Conservation (phyloP, 257 asterid species). For the Salvia rosmarinus region DNA sequence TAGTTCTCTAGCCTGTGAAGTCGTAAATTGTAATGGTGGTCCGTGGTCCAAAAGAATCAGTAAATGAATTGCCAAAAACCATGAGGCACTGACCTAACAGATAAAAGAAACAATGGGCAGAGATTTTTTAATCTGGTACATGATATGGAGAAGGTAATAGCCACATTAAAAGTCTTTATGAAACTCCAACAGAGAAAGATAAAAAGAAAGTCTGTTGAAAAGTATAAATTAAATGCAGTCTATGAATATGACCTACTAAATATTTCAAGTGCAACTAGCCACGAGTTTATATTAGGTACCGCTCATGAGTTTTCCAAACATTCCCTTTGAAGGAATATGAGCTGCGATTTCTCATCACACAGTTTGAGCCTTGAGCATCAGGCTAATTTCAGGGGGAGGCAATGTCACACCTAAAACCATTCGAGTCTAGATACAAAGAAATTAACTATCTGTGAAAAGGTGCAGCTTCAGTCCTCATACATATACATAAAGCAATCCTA, state of each 20-base stretch:
- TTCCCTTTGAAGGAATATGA: too few relatives aligned
- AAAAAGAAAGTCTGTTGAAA: background rate
- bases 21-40: too few relatives aligned
- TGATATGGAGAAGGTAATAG: background rate
- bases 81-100: background rate
- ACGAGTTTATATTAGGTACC: too few relatives aligned
- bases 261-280: too few relatives aligned
- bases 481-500: conserved; percentile 15
- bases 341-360: too few relatives aligned
- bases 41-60: background rate
- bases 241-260: too few relatives aligned
- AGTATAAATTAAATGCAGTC: too few relatives aligned
- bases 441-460: background rate
- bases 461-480: background rate
- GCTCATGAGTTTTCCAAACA: too few relatives aligned
- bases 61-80: background rate
- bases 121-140: background rate
- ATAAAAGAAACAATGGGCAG: background rate
- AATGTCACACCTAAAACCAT: background rate
- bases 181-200: background rate
- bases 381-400: background rate
- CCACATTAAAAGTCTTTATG: background rate
- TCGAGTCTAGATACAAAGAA: background rate
- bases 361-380: too few relatives aligned
- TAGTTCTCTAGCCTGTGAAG: too few relatives aligned